phyloP scores from a whole-genome alignment of 257 asterid genomes.

The Nicotiana attenuata region DNA sequence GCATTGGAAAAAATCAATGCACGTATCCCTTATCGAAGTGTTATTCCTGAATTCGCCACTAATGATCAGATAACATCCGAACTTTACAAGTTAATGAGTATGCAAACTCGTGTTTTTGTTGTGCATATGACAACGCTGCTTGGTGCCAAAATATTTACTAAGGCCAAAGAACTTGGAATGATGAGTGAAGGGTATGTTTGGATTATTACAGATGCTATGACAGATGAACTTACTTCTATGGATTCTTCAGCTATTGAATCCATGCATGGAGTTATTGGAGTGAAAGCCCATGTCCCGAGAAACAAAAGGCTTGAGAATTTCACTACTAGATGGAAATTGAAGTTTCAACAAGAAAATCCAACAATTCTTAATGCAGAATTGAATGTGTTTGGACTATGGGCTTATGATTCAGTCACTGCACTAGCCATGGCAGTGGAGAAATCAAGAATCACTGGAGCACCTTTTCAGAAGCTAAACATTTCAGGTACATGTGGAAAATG shows the following conservation, averaged over 20 bases:
- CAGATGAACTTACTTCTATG: conserved; percentile 17
- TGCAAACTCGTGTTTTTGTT: conserved; percentile 49
- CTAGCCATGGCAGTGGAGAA: conserved; percentile 48
- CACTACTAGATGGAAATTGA: conserved; percentile 25
- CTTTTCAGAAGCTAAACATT: conserved; percentile 10
- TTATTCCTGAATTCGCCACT: conserved; percentile 28
- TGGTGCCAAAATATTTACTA: conserved; percentile 31
- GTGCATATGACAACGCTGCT: conserved; percentile 32
- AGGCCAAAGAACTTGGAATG: conserved; percentile 38
- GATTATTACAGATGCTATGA: conserved; percentile 45
- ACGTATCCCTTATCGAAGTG: conserved; percentile 40
- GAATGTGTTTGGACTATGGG: conserved; percentile 41
- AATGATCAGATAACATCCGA: conserved; percentile 32
- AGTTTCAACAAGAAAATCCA: conserved; percentile 11
- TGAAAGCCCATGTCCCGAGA: conserved; percentile 30
- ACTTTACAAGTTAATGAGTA: conserved; percentile 40
- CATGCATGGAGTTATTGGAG: conserved; percentile 56
- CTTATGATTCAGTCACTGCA: conserved; percentile 42
- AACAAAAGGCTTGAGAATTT: conserved; percentile 25
- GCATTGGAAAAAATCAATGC: conserved; percentile 30
- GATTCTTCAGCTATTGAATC: conserved; percentile 27
- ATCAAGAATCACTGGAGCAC: conserved; percentile 10
- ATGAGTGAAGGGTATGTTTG: conserved; percentile 39
- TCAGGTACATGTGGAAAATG: background rate
- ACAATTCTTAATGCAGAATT: conserved; percentile 2